Percentiles rank a stretch among this genome's conserved stretches.
Conservation (phyloP, 2,329 filamentous ascomycete species). For the Xylaria sp. region DNA sequence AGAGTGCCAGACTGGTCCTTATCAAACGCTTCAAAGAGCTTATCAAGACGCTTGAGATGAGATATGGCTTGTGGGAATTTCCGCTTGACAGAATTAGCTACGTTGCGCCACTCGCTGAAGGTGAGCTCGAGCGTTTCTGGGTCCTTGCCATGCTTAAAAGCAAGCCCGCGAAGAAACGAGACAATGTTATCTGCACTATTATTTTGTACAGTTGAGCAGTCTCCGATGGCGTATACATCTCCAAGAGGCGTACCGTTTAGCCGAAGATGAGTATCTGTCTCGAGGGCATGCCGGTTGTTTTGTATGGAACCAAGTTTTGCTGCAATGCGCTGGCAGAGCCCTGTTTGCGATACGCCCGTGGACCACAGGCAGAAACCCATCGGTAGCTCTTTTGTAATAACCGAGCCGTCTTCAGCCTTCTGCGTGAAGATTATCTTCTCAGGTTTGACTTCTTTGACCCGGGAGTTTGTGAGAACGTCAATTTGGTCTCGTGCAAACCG, state of each 20-base stretch:
- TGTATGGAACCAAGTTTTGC: conserved; percentile 80
- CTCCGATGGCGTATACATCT: conserved; percentile 95
- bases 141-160: conserved; percentile 91
- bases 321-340: conserved; percentile 81
- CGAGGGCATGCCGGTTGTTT: conserved; percentile 89
- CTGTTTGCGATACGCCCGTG: conserved; percentile 89
- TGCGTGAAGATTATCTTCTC: conserved; percentile 93
- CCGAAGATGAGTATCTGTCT: conserved; percentile 93
- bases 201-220: conserved; percentile 97
- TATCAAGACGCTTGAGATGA: conserved; percentile 89
- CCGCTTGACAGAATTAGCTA: conserved; percentile 84
- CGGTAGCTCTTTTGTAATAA: conserved; percentile 90
- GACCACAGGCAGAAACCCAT: conserved; percentile 99
- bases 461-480: conserved; percentile 89
- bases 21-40: conserved; percentile 91
- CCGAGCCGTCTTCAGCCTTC: conserved; percentile 75
- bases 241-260: conserved; percentile 89
- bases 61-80: conserved; percentile 91
- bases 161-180: conserved; percentile 86
- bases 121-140: conserved; percentile 87
- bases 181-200: conserved; percentile 93
- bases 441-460: conserved; percentile 86
- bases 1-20: conserved; percentile 92
- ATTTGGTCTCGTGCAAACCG: conserved; percentile 92
- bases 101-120: conserved; percentile 87